phyloP scores from a whole-genome alignment of 176 grass and related monocot genomes.

The Aegilops longissima region DNA sequence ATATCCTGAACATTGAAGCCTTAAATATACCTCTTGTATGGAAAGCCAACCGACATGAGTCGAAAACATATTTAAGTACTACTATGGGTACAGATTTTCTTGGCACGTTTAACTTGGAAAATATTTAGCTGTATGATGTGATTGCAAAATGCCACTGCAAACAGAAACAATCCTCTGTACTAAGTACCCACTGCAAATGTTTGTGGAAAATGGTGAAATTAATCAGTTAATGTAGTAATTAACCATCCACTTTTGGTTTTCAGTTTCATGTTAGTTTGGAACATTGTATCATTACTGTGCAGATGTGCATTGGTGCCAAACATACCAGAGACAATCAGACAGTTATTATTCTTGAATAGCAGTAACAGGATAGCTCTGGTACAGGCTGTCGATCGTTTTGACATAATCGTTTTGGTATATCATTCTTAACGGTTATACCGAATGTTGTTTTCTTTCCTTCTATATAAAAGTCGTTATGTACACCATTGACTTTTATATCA shows the following conservation, averaged over 20 bases:
- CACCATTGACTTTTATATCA: not conserved
- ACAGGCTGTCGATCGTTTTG: not conserved
- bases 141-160: not conserved
- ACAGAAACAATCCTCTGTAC: not conserved
- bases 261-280: too few relatives aligned
- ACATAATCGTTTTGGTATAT: not conserved
- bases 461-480: not conserved
- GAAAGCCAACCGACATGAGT: not conserved
- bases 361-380: not conserved
- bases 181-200: not conserved
- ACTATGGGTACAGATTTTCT: not conserved
- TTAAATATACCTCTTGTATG: not conserved
- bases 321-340: not conserved
- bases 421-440: not conserved
- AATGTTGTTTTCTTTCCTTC: not conserved
- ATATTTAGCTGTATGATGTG: not conserved
- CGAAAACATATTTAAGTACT: not conserved
- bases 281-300: too few relatives aligned
- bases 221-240: not conserved
- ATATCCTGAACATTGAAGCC: too few relatives aligned
- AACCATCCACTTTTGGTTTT: too few relatives aligned
- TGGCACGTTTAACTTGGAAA: not conserved
- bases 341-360: not conserved
- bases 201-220: not conserved
- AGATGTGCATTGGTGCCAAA: not conserved